These are phyloP conservation scores for Canna indica DNA, from an alignment of 176 grass and related monocot species.

Conservation along the genomic window DNA sequence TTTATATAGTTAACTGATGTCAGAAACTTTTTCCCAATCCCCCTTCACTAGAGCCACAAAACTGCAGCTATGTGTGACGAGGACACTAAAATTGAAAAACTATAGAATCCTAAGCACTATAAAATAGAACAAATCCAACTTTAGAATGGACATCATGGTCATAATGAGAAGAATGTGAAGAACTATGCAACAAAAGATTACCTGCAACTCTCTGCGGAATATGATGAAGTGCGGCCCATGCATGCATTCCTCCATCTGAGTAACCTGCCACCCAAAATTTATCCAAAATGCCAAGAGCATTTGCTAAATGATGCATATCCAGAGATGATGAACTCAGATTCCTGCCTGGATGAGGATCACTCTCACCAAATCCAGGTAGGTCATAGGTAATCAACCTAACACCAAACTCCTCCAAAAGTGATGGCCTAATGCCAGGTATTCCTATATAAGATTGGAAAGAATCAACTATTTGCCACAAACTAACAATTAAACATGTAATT, in stretches of 20 bases:
- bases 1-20: background rate
- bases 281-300: conserved; percentile 41
- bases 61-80: background rate
- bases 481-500: background rate
- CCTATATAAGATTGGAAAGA: conserved; percentile 34
- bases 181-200: conserved; percentile 11
- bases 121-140: background rate
- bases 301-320: conserved; percentile 85
- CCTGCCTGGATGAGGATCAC: conserved; percentile 72
- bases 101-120: background rate
- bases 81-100: background rate
- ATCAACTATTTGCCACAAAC: background rate
- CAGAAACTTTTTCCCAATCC: background rate
- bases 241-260: conserved; percentile 71
- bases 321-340: conserved; percentile 83
- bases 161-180: background rate
- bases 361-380: conserved; percentile 99
- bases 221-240: conserved; percentile 89
- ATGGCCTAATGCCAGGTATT: conserved; percentile 65
- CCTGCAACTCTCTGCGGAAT: conserved; percentile 88
- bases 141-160: background rate
- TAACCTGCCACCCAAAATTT: conserved; percentile 97
- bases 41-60: background rate
- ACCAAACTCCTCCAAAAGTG: conserved; percentile 87
- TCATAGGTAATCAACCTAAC: conserved; percentile 82